Percentiles rank a stretch among this genome's conserved stretches.
phyloP scores from a whole-genome alignment of 192 early-diverging fungal species.

The Entomortierella chlamydospora region DNA sequence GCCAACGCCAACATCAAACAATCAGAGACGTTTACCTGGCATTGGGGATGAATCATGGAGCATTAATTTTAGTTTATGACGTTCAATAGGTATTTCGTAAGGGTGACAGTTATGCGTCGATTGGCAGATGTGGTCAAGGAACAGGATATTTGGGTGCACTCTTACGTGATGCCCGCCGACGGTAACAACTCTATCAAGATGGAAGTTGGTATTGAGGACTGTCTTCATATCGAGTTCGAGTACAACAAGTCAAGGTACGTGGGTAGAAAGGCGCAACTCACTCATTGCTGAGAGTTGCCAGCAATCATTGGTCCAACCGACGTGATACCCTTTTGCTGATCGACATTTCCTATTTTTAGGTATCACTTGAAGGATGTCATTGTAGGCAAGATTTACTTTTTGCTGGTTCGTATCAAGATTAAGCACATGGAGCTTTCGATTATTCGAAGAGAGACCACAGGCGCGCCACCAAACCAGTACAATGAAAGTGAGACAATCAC shows the following conservation, averaged over 20 bases:
- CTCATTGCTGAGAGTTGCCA: not conserved
- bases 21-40: not conserved
- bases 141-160: slow-evolving; percentile 99
- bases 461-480: slow-evolving; percentile 95
- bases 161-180: slow-evolving; percentile 93
- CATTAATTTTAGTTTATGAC: not conserved
- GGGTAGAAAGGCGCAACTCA: slow-evolving; percentile 6
- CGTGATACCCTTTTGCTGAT: not conserved
- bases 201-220: slow-evolving; percentile 99
- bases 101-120: slow-evolving; percentile 89
- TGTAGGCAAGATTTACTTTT: slow-evolving; percentile 99
- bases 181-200: slow-evolving; percentile 96
- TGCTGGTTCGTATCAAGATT: slow-evolving; percentile 99
- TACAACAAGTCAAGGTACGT: slow-evolving; percentile 96
- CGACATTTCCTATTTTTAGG: slow-evolving; percentile 53
- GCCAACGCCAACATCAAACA: not conserved
- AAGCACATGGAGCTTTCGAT: slow-evolving; percentile 99
- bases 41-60: not conserved
- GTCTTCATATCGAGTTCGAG: slow-evolving; percentile 99
- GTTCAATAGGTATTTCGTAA: slow-evolving; percentile 87
- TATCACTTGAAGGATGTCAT: slow-evolving; percentile 99
- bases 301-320: not conserved
- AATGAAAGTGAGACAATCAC: slow-evolving; percentile 99
- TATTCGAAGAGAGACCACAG: slow-evolving; percentile 97
- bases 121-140: slow-evolving; percentile 88